phyloP scores from a whole-genome alignment of 2,329 filamentous ascomycete genomes.

The Laburnicola sp. region DNA sequence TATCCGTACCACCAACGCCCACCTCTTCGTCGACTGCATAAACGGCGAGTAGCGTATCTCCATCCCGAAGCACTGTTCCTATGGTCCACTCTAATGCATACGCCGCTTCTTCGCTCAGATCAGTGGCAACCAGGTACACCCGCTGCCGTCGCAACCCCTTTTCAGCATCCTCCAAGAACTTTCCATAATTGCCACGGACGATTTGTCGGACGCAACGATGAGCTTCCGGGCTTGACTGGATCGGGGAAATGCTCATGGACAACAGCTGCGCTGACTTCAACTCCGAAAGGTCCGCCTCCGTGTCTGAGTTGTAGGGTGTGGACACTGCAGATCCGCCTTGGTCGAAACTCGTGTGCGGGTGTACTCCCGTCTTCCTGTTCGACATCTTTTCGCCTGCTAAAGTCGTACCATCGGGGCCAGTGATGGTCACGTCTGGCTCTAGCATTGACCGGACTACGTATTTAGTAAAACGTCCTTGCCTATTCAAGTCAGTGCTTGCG shows the following conservation, averaged over 20 bases:
- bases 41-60: slow-evolving; percentile 89
- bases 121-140: slow-evolving; percentile 94
- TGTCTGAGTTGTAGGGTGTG: slow-evolving; percentile 76
- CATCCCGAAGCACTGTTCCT: slow-evolving; percentile 89
- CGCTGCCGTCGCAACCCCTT: slow-evolving; percentile 77
- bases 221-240: slow-evolving; percentile 73
- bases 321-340: slow-evolving; percentile 61
- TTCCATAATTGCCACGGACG: slow-evolving; percentile 80
- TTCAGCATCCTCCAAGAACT: slow-evolving; percentile 75
- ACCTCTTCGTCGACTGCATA: slow-evolving; percentile 90
- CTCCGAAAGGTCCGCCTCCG: slow-evolving; percentile 80
- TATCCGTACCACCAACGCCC: slow-evolving; percentile 54
- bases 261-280: slow-evolving; percentile 87
- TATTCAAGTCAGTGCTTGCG: slow-evolving; percentile 23
- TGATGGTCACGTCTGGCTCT: slow-evolving; percentile 69
- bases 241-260: slow-evolving; percentile 75
- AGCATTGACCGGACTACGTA: slow-evolving; percentile 67
- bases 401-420: slow-evolving; percentile 63
- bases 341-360: slow-evolving; percentile 85
- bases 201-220: slow-evolving; percentile 87
- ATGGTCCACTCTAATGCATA: slow-evolving; percentile 98
- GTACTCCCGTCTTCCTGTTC: slow-evolving; percentile 63
- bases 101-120: slow-evolving; percentile 89
- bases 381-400: slow-evolving; percentile 59
- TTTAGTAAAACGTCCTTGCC: slow-evolving; percentile 56